Percentiles rank a stretch among this genome's conserved stretches.
Evolutionary conservation across 306 rosid species (phyloP).

Genomic region (Cucurbita argyrosperma): DNA sequence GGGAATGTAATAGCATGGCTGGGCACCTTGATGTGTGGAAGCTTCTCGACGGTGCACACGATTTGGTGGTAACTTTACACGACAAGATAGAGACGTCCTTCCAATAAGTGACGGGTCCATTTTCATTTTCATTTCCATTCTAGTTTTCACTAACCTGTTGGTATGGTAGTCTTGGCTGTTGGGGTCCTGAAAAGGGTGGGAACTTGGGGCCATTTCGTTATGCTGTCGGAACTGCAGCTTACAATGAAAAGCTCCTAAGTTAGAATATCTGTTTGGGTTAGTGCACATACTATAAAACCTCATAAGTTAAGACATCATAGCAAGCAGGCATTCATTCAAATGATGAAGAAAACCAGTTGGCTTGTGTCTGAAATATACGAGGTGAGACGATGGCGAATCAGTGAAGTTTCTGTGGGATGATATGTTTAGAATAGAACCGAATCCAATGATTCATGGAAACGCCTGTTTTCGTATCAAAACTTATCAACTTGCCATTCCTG

Average conservation of each 20-base stretch:
- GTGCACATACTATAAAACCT: background rate
- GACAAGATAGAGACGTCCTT: constrained; percentile 55
- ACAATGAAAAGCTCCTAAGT: background rate
- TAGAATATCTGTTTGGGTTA: background rate
- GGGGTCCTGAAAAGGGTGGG: background rate
- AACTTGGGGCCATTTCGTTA: background rate
- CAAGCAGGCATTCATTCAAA: background rate
- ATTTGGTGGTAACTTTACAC: constrained; percentile 87
- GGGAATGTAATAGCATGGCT: constrained; percentile 97
- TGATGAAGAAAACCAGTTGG: background rate
- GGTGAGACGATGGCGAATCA: background rate
- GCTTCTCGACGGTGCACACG: constrained; percentile 90
- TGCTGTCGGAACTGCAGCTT: background rate
- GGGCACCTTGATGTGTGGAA: constrained; percentile 98
- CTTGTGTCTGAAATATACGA: background rate
- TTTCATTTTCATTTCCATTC: background rate
- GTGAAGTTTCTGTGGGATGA: background rate
- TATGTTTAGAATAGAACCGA: background rate
- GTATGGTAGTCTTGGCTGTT: background rate
- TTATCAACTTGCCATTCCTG: background rate
- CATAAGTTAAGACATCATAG: background rate
- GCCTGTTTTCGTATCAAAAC: background rate
- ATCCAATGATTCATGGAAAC: background rate
- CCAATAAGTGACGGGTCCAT: background rate
- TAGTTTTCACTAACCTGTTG: background rate